Percentiles rank a stretch among this genome's conserved stretches.
Evolutionary conservation across 2,329 filamentous ascomycete genomes (phyloP).

Genomic region (Juglanconis sp.): DNA sequence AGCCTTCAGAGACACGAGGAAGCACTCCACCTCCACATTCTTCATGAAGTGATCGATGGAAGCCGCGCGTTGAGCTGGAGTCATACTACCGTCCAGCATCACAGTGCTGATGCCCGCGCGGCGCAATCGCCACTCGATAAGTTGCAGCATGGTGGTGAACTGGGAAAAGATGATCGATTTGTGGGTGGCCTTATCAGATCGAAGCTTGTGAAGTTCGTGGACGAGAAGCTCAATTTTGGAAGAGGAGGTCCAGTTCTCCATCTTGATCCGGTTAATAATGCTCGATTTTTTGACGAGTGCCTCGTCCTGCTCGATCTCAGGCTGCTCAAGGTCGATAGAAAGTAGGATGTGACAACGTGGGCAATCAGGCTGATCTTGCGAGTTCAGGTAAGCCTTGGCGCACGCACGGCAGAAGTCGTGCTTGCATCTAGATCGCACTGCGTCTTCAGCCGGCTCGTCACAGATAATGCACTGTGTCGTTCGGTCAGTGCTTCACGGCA

Average conservation of each 20-base stretch:
- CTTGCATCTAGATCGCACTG: constrained; percentile 85
- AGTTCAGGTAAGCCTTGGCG: constrained; percentile 75
- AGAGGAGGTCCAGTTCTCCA: constrained; percentile 97
- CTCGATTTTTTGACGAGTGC: constrained; percentile 85
- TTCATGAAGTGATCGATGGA: constrained; percentile 97
- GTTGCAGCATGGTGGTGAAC: constrained; percentile 94
- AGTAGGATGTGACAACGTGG: constrained; percentile 89
- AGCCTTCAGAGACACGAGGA: constrained; percentile 92
- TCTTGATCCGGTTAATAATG: constrained; percentile 97
- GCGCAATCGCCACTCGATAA: constrained; percentile 94
- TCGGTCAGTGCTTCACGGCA: not conserved
- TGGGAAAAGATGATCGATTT: constrained; percentile 98
- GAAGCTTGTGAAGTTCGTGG: constrained; percentile 87
- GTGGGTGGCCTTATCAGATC: constrained; percentile 87
- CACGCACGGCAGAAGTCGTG: constrained; percentile 89
- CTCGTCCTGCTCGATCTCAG: constrained; percentile 91
- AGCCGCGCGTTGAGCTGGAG: constrained; percentile 84
- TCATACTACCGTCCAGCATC: constrained; percentile 98
- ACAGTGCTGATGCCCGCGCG: constrained; percentile 97
- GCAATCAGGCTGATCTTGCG: constrained; percentile 75
- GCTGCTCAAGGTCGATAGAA: constrained; percentile 89
- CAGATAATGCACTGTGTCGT: constrained; percentile 76
- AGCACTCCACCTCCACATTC: constrained; percentile 90
- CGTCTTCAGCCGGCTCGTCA: constrained; percentile 93
- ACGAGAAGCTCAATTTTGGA: constrained; percentile 97